Evolutionary conservation across 148 eudicot genomes (phyloP).

Genomic region (Cornus kousa): DNA sequence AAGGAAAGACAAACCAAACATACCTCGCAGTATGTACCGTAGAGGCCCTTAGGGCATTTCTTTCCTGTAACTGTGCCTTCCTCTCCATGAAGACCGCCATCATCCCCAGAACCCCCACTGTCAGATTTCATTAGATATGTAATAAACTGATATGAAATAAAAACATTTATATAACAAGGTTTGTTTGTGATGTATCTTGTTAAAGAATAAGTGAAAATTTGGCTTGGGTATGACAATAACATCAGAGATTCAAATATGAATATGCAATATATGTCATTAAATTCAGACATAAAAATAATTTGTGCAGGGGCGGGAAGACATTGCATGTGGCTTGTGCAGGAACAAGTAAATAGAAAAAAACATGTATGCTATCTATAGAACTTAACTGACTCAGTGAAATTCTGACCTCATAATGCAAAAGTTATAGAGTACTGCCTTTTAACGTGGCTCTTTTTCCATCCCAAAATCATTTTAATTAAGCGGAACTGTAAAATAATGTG

Average conservation of each 20-base stretch:
- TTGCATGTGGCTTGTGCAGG: not conserved
- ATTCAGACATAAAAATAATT: not conserved
- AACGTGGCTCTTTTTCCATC: not conserved
- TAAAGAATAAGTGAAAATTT: not conserved
- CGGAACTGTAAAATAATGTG: not conserved
- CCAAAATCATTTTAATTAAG: not conserved
- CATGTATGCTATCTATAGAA: not conserved
- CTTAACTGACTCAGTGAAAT: not conserved
- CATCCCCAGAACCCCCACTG: constrained; percentile 79
- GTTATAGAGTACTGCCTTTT: not conserved
- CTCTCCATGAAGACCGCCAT: constrained; percentile 60
- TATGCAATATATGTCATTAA: not conserved
- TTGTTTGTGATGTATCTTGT: not conserved
- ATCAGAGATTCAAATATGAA: no score
- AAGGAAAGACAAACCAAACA: constrained; percentile 8
- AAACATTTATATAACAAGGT: not conserved
- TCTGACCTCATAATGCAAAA: not conserved
- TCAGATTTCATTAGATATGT: not conserved
- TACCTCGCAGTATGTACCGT: constrained; percentile 80
- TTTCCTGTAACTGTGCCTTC: constrained; percentile 75
- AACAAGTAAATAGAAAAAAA: not conserved
- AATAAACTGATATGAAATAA: not conserved
- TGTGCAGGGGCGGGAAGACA: not conserved
- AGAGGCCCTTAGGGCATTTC: constrained; percentile 78
- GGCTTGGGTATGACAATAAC: not conserved